Evolutionary conservation across 1,139 yeast genomes (phyloP).

Genomic region (Zygoascus hellenicus): DNA sequence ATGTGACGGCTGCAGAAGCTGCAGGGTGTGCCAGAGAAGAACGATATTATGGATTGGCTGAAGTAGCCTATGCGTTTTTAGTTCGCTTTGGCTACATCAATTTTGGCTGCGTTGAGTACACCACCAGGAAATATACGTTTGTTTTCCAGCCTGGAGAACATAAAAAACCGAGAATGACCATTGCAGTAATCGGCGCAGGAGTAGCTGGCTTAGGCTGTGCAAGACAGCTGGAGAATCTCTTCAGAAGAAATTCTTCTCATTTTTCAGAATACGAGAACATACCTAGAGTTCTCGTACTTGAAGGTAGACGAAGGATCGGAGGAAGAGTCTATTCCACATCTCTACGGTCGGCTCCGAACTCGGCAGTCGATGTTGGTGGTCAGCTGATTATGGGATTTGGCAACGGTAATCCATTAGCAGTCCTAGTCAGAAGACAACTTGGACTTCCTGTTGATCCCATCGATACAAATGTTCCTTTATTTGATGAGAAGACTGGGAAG

Average conservation of each 20-base stretch:
- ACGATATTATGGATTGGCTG: conserved; percentile 38
- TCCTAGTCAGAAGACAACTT: conserved; percentile 37
- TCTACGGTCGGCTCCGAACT: conserved; percentile 25
- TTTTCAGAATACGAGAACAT: conserved; percentile 36
- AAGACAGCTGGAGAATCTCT: conserved; percentile 37
- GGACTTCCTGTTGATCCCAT: conserved; percentile 37
- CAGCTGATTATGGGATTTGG: conserved; percentile 40
- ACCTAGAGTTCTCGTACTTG: conserved; percentile 38
- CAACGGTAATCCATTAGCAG: conserved; percentile 40
- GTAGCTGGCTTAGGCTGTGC: conserved; percentile 42
- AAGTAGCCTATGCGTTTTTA: conserved; percentile 40
- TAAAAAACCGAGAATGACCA: conserved; percentile 35
- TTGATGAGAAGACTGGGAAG: conserved; percentile 32
- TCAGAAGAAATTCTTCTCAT: conserved; percentile 33
- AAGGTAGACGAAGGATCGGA: conserved; percentile 40
- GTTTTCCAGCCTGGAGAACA: conserved; percentile 19
- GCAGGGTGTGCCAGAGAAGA: conserved; percentile 41
- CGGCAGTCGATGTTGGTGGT: conserved; percentile 39
- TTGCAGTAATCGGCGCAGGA: conserved; percentile 41
- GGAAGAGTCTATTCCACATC: conserved; percentile 40
- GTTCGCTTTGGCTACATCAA: conserved; percentile 41
- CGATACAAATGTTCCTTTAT: conserved; percentile 30
- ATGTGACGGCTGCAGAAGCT: conserved; percentile 39
- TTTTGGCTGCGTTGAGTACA: conserved; percentile 38
- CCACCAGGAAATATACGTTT: conserved; percentile 18